phyloP scores from a whole-genome alignment of 2,329 filamentous ascomycete species.

The Fusarium marasasianum region DNA sequence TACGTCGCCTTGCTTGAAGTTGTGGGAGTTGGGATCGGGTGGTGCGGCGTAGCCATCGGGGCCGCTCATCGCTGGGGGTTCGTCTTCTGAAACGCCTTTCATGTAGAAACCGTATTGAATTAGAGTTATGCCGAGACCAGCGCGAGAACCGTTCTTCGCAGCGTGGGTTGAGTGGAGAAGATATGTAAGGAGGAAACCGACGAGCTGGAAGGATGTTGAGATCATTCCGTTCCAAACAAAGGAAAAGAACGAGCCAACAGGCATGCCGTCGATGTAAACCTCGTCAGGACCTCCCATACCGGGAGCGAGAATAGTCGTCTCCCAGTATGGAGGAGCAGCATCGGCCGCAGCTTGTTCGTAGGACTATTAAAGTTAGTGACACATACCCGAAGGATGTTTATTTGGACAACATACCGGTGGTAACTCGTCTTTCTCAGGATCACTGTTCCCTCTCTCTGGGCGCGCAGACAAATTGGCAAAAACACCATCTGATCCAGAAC shows the following conservation, averaged over 20 bases:
- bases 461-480: conserved; percentile 96
- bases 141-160: conserved; percentile 95
- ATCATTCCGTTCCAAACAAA: conserved; percentile 97
- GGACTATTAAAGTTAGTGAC: conserved; percentile 67
- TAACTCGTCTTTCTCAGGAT: conserved; percentile 84
- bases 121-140: conserved; percentile 91
- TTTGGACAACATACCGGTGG: conserved; percentile 77
- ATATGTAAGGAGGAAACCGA: conserved; percentile 97
- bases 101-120: conserved; percentile 98
- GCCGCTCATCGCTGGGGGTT: conserved; percentile 56
- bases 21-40: conserved; percentile 87
- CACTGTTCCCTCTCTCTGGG: conserved; percentile 80
- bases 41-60: conserved; percentile 74
- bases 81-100: conserved; percentile 68
- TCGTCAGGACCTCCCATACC: conserved; percentile 91
- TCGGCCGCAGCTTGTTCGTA: conserved; percentile 99
- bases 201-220: conserved; percentile 94
- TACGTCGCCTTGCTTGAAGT: conserved; percentile 81
- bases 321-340: conserved; percentile 97
- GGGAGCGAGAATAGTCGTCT: conserved; percentile 95
- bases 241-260: conserved; percentile 86
- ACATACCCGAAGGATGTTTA: neutral
- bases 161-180: conserved; percentile 97
- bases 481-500: conserved; percentile 88
- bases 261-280: conserved; percentile 95